Base-by-base conservation (phyloP, 2,329 filamentous ascomycete genomes). In the Fusarium sp. region DNA sequence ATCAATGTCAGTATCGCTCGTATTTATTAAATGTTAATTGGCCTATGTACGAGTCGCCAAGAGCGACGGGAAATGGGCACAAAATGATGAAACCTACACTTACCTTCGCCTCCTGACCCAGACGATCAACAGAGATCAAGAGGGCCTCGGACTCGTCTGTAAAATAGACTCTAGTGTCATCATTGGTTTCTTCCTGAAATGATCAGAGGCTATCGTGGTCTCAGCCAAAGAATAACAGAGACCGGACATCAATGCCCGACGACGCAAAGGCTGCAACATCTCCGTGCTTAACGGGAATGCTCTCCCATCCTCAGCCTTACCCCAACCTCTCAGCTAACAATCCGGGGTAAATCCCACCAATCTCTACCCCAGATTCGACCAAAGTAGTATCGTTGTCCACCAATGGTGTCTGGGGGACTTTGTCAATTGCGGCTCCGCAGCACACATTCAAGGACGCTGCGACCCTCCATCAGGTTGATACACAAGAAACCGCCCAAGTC, bases 291-390 rank as follows among this genome's bases (percentile, higher is more conserved):
- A 27, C 16, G 15, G 44, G 13, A 34, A 18, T 3, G 11, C 16
- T 11, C 16, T 36, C 27, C 2, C 23, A 41, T 53, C 34, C 12
- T 53, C 50, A 41, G 50, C 50, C 50, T 27, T 53, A 31, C 37
- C 37, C 50, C 50, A 18, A 28, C 28, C 48, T 39, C 13, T 23
- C 2, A 15, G 12, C 31, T 41, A 37, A 18, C 13, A 41, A 41
- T 53, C 50, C 7, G 50, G 50, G 50, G 50, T 53, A 53, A 39
- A 23, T 27, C 37, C 36, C n/a, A 15, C 50, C 37, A 41, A 41
- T 30, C 23, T 16, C 50, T 53, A 28, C 50, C 50, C 50, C 50
- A 41, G 50, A 18, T 53, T 4, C 9, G n/a, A 34, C 36, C 23
- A 53, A 51, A 11, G 34, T 51, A 12, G 48, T 28, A 51, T 52